Percentiles rank a stretch among this genome's conserved stretches.
Evolutionary conservation across 1,139 yeast genomes (phyloP).

Genomic region (Wickerhamiella infanticola): DNA sequence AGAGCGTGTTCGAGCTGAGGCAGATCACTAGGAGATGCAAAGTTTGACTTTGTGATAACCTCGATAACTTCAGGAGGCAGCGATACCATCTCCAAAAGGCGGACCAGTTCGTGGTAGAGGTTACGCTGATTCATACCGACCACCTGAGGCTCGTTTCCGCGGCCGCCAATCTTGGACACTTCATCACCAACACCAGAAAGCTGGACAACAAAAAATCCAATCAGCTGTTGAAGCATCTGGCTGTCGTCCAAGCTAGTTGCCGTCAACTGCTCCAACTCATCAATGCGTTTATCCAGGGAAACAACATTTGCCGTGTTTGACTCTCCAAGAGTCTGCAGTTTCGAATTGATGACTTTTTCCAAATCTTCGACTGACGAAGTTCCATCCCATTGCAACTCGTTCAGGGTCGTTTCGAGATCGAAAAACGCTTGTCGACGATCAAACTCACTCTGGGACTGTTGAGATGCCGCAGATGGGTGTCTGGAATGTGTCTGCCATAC

Average conservation of each 20-base stretch:
- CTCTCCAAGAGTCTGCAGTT: constrained; percentile 35
- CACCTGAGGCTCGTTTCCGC: constrained; percentile 72
- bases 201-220: constrained; percentile 43
- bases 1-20: constrained; percentile 42
- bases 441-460: background rate
- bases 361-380: constrained; percentile 37
- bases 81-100: constrained; percentile 53
- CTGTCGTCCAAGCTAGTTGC: constrained; percentile 43
- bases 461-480: background rate
- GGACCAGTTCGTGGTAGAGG: constrained; percentile 52
- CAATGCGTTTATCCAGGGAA: constrained; percentile 29
- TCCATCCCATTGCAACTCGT: constrained; percentile 10
- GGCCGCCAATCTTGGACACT: constrained; percentile 54
- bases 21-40: constrained; percentile 35
- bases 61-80: constrained; percentile 42
- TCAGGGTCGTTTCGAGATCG: constrained; percentile 9
- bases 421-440: background rate
- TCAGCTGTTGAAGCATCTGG: constrained; percentile 40
- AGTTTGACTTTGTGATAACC: constrained; percentile 33
- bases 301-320: constrained; percentile 35
- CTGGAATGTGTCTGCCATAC: background rate
- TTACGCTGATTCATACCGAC: constrained; percentile 67
- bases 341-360: constrained; percentile 39
- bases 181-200: constrained; percentile 49
- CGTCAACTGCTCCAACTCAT: constrained; percentile 32